Percentiles rank a stretch among this genome's conserved stretches.
Evolutionary conservation across 108 stramenopile genomes (phyloP).

Genomic region (Cyclotella cryptica): DNA sequence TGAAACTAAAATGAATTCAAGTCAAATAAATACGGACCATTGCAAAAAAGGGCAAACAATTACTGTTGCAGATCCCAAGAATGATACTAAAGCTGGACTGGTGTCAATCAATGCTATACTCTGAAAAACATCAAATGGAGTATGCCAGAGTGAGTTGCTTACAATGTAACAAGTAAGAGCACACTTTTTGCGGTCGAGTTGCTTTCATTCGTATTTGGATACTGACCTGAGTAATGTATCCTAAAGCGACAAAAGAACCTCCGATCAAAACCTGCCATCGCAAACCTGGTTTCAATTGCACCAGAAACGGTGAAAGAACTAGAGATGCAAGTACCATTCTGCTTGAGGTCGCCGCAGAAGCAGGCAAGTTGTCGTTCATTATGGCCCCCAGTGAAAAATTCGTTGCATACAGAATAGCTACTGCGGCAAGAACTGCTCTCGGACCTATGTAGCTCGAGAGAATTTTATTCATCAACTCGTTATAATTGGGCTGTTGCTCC

Average conservation of each 20-base stretch:
- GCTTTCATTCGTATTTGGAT: neutral
- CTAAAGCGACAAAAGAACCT: constrained; percentile 46
- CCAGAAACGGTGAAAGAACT: constrained; percentile 44
- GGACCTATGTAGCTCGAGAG: constrained; percentile 46
- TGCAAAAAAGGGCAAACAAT: constrained; percentile 46
- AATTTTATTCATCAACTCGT: constrained; percentile 25
- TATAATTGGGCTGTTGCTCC: neutral
- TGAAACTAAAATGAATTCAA: neutral
- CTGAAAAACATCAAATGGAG: neutral
- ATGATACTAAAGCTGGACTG: constrained; percentile 46
- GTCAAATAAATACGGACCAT: neutral
- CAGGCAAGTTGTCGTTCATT: constrained; percentile 57
- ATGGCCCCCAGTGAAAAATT: constrained; percentile 56
- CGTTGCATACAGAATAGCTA: constrained; percentile 53
- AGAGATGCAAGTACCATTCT: constrained; percentile 48
- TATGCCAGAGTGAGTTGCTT: neutral
- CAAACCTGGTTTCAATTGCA: constrained; percentile 33
- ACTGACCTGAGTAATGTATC: constrained; percentile 40
- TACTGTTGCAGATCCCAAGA: constrained; percentile 50
- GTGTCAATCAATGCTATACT: constrained; percentile 43
- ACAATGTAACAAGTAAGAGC: neutral
- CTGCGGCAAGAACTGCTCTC: constrained; percentile 31
- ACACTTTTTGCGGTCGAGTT: too few relatives aligned
- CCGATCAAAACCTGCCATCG: constrained; percentile 23
- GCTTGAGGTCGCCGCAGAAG: constrained; percentile 45